These are phyloP conservation scores for Isatis lusitanica DNA, from an alignment of 441 rosid species.

Conservation along the genomic window DNA sequence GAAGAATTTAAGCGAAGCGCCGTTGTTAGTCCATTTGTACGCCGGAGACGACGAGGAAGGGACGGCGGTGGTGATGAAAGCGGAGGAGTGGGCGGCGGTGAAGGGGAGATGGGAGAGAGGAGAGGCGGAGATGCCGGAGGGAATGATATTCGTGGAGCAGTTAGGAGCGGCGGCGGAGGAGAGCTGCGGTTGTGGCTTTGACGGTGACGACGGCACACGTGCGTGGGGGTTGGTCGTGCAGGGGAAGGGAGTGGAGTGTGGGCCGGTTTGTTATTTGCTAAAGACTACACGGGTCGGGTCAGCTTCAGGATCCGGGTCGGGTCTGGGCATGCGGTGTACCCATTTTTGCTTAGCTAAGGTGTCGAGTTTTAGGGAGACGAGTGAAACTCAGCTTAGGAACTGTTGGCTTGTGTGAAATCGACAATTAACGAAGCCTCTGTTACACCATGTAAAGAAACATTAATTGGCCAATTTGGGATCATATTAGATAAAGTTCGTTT, in stretches of 20 bases:
- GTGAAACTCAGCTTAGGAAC: conserved; percentile 48
- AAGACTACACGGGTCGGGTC: conserved; percentile 61
- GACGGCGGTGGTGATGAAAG: conserved; percentile 53
- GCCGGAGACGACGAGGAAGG: conserved; percentile 36
- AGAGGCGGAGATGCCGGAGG: conserved; percentile 52
- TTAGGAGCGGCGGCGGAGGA: conserved; percentile 32
- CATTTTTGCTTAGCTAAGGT: conserved; percentile 66
- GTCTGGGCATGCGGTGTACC: conserved; percentile 44
- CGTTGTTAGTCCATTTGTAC: conserved; percentile 66
- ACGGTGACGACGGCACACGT: conserved; percentile 38
- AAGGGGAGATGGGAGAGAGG: conserved; percentile 51
- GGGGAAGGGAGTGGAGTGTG: conserved; percentile 49
- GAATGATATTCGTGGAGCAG: conserved; percentile 63
- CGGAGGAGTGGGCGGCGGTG: conserved; percentile 53
- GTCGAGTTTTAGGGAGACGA: conserved; percentile 49
- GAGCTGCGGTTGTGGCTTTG: conserved; percentile 27
- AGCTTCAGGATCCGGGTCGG: conserved; percentile 37
- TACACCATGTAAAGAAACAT: no score
- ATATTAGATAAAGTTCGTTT: no score
- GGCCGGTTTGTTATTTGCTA: conserved; percentile 65
- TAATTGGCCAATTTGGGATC: no score
- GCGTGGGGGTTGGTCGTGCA: conserved; percentile 82
- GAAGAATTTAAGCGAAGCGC: conserved; percentile 59
- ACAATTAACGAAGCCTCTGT: neutral
- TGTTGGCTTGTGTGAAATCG: conserved; percentile 51